Evolutionary conservation across 441 rosid genomes (phyloP).

Genomic region (Lepidium campestre): DNA sequence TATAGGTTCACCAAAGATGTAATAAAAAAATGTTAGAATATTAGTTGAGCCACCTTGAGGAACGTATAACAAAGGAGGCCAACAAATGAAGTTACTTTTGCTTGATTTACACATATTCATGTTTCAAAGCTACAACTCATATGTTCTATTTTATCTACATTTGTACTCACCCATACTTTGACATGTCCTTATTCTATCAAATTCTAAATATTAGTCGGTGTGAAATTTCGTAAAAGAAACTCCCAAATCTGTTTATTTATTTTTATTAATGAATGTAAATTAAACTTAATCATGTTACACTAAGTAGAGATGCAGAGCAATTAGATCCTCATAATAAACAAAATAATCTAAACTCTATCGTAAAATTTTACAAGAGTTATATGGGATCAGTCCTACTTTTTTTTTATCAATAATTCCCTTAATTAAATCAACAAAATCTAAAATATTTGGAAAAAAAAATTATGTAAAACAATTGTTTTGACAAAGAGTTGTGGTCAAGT

Average conservation of each 20-base stretch:
- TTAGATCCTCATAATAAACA: background rate
- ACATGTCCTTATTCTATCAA: conserved; percentile 1
- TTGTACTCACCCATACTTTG: conserved; percentile 13
- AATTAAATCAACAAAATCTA: no score
- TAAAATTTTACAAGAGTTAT: no score
- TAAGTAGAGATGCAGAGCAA: background rate
- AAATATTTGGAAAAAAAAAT: no score
- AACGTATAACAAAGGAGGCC: conserved; percentile 13
- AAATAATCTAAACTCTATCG: background rate
- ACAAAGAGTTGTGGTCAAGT: no score
- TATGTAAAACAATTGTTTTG: no score
- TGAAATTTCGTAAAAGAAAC: conserved; percentile 7
- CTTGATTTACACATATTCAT: conserved; percentile 28
- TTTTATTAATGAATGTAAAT: background rate
- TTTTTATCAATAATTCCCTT: no score
- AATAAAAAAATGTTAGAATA: background rate
- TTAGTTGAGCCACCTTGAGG: conserved; percentile 24
- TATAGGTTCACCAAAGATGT: conserved; percentile 22
- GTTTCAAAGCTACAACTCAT: conserved; percentile 12
- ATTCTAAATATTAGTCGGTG: background rate
- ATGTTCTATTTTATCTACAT: conserved; percentile 11
- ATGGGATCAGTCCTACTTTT: no score
- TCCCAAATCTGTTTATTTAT: background rate
- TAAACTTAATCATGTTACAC: background rate
- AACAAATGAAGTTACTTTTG: conserved; percentile 28